Base-by-base conservation (phyloP, 2,329 filamentous ascomycete genomes). In the Aciculosporium take region DNA sequence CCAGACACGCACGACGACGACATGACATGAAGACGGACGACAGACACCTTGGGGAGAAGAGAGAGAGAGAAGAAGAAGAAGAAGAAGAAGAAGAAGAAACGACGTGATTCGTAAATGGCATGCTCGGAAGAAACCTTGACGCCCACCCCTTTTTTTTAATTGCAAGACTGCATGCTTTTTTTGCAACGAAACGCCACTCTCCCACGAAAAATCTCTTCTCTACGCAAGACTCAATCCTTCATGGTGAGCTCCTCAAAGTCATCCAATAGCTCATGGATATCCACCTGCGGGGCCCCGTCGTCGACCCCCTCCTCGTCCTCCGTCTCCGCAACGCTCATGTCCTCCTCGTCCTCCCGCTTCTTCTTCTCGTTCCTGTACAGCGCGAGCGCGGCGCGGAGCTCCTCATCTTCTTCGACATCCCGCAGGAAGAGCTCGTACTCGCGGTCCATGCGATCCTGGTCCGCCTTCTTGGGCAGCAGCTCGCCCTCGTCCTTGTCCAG, bases 361-460 rank as follows among this genome's bases (percentile, higher is more conserved):
- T 65, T 61, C 58, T 64, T 67, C 52, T 70, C 63, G 46, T 70
- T 72, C 67, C 89, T 94, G 67, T 94, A 98, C 53, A 98, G 60
- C 35, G 85, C 84, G 57, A 98, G 67, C 1, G 86, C 87, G 33
- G 79, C 74, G 42, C 91, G 73, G 50, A 95, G 70, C 56, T 98
- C 91, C 40, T 83, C 74, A 59, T 98, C 91, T 58, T 96, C 88
- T 64, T 98, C 93, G 9, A 98, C 85, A 60, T 98, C 91, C 35
- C 83, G 81, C 69, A 98, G 67, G 76, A 98, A 98, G 75, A 88
- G 77, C 67, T 98, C 91, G 64, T 94, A 98, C 63, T 98, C 91
- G 49, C 81, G 76, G 57, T 96, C 88, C 68, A 94, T 78, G 48
- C 79, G 78, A 45, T 88, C 84, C 57, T 89, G 83, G 57, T 96